Evolutionary conservation across 2,329 filamentous ascomycete genomes (phyloP), one percentile per base, ranked within the genome.

Genomic region (Talaromyces atroroseus): DNA sequence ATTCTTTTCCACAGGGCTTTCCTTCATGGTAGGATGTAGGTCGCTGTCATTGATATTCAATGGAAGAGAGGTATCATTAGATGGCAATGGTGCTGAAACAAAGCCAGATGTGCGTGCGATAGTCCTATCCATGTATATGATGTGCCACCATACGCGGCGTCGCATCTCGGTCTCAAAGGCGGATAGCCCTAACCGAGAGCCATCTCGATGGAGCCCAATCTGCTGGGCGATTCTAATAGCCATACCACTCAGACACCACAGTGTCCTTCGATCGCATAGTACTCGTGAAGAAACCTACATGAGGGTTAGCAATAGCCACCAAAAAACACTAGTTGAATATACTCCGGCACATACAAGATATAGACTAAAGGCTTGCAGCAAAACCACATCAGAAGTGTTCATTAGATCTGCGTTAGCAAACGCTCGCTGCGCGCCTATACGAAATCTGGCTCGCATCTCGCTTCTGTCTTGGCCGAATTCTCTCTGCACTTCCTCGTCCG

Each of bases 351-450:
- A 18, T 32, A 54, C 52, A 14, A 54, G 67, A 64, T 85, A 88
- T 36, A 86, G 71, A 16, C 83, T 74, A 40, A 85, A 80, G 0
- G 84, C 82, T 66, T 87, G 84, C 16, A 88, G 69, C 10, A 86
- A 78, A 42, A 83, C 72, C 23, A 83, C 72, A 64, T 84, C 84
- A 56, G 84, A 80, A 8, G 82, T 84, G 56, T 79, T 82, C 1
- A 88, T 66, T 52, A 88, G 80, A 59, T 84, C 81, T 5, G 84
- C 84, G 49, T 82, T 77, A 3, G 84, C 80, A 44, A 88, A 71
- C 1, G 82, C 82, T 64, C 87, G 84, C 63, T 87, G 84, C 3
- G 83, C 70, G 1, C 78, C 84, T 63, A 85, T 84, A 11, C 83
- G 80, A 65, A 85, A 87, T 52, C 78, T 78, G 47, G 72, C 72